Evolutionary conservation across 108 stramenopile genomes (phyloP).

Genomic region (Pseudonitzschia delicatissima): DNA sequence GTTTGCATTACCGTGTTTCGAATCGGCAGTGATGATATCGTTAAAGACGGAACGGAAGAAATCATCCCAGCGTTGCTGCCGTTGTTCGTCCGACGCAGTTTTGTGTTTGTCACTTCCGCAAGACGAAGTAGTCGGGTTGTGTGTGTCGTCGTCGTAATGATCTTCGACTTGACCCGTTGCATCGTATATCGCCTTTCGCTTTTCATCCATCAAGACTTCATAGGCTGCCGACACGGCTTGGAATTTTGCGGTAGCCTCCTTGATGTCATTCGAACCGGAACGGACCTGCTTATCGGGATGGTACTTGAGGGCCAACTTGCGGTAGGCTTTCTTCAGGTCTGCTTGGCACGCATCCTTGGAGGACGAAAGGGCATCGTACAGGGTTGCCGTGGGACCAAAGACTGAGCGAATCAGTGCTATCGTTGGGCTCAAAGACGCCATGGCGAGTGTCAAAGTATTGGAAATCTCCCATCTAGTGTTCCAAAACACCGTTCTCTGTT

Average conservation of each 20-base stretch:
- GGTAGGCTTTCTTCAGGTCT: slow-evolving; percentile 88
- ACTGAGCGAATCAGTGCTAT: neutral
- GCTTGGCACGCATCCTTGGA: slow-evolving; percentile 48
- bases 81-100: neutral
- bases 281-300: slow-evolving; percentile 73
- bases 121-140: neutral
- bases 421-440: no score
- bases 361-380: slow-evolving; percentile 84
- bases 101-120: neutral
- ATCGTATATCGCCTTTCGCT: slow-evolving; percentile 45
- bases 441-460: no score
- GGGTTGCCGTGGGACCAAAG: neutral
- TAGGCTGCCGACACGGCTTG: slow-evolving; percentile 54
- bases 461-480: no score
- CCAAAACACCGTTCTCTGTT: no score
- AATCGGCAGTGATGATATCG: neutral
- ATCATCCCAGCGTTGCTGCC: neutral
- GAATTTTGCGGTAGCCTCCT: slow-evolving; percentile 32
- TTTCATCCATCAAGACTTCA: slow-evolving; percentile 41
- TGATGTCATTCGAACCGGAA: slow-evolving; percentile 8
- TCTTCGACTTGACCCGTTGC: neutral
- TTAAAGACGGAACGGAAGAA: neutral
- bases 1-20: neutral
- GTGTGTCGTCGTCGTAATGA: neutral
- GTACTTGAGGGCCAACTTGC: slow-evolving; percentile 41